These are phyloP conservation scores for Mycocentrospora acerina DNA, from an alignment of 2,329 filamentous ascomycete genomes.

Conservation along the genomic window DNA sequence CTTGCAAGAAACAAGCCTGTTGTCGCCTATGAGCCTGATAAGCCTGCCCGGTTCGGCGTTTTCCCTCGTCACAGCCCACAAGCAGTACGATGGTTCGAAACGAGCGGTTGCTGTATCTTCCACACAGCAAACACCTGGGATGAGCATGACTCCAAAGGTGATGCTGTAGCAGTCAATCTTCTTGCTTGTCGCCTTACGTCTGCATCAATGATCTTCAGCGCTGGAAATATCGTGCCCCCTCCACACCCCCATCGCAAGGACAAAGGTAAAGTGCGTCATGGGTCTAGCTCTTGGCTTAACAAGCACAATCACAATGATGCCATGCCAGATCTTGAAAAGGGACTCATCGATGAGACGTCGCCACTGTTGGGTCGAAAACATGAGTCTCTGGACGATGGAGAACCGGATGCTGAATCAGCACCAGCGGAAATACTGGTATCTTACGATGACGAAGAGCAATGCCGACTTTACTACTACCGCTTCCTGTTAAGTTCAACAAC, in stretches of 20 bases:
- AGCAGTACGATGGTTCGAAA: conserved; percentile 66
- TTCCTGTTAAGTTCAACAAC: conserved; percentile 51
- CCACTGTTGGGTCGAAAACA: conserved; percentile 15
- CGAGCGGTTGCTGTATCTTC: conserved; percentile 67
- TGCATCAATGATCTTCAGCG: conserved; percentile 63
- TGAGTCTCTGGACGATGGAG: not conserved
- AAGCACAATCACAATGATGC: conserved; percentile 43
- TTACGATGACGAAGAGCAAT: conserved; percentile 62
- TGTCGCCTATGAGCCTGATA: conserved; percentile 60
- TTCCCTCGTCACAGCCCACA: conserved; percentile 64
- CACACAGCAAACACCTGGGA: conserved; percentile 75
- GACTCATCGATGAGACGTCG: conserved; percentile 27
- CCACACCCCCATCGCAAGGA: conserved; percentile 24
- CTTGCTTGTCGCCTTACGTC: conserved; percentile 68
- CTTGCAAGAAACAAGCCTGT: conserved; percentile 58
- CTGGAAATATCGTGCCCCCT: conserved; percentile 63
- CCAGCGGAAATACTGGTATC: conserved; percentile 24
- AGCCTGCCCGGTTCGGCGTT: conserved; percentile 64
- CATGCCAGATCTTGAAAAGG: conserved; percentile 27
- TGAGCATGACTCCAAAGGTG: conserved; percentile 36
- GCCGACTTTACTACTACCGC: conserved; percentile 68
- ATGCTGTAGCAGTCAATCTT: conserved; percentile 58
- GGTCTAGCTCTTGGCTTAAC: conserved; percentile 50
- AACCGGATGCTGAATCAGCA: conserved; percentile 9
- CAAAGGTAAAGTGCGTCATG: conserved; percentile 9